These are phyloP conservation scores for Bullera alba DNA, from an alignment of 768 basidiomycete genomes.

Conservation along the genomic window DNA sequence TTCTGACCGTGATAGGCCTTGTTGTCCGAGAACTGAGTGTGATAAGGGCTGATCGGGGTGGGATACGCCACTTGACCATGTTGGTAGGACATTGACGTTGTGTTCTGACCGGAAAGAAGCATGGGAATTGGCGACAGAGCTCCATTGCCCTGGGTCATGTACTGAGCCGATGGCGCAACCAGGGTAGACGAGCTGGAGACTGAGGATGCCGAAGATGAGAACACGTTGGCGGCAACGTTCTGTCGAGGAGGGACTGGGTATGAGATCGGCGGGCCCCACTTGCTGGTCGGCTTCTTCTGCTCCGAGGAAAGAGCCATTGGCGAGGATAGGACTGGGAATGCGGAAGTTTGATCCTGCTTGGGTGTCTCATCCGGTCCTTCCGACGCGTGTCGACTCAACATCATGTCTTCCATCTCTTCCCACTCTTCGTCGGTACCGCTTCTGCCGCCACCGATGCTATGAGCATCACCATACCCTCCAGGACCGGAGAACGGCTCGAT, in stretches of 20 bases:
- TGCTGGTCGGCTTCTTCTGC: background rate
- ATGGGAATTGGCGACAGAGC: too few species aligned
- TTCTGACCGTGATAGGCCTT: too few species aligned
- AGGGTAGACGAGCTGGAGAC: conserved; percentile 5
- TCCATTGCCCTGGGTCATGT: background rate
- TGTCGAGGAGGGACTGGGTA: conserved; percentile 1
- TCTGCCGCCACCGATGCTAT: conserved; percentile 7
- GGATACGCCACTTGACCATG: too few species aligned
- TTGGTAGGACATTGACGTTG: too few species aligned
- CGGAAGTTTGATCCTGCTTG: background rate
- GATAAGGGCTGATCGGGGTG: background rate
- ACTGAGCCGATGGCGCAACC: conserved; percentile 1
- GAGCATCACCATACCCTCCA: conserved; percentile 5
- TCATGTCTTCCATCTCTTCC: conserved; percentile 12
- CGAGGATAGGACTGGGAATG: background rate
- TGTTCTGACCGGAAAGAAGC: too few species aligned
- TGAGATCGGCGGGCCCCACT: conserved; percentile 7
- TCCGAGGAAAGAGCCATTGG: background rate
- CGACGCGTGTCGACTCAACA: conserved; percentile 17
- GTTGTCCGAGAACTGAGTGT: too few species aligned
- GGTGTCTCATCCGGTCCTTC: background rate
- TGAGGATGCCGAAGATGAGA: background rate
- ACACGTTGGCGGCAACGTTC: background rate
- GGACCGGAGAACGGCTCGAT: background rate
- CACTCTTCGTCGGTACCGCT: conserved; percentile 3